Base-by-base conservation (phyloP, 345 rosid genomes). In the Hibiscus syriacus region DNA sequence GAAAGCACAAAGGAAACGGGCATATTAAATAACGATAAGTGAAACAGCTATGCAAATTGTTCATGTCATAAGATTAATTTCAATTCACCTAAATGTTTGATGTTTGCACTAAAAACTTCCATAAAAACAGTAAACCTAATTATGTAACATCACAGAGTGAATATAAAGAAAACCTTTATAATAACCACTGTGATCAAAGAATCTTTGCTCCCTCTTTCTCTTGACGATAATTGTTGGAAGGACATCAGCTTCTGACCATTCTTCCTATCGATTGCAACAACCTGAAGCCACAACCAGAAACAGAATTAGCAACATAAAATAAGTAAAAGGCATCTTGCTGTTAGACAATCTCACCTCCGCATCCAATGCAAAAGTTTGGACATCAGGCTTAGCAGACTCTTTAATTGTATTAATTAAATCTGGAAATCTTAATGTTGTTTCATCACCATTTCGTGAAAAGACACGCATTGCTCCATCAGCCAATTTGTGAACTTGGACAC, bases 371-470 rank as follows among this genome's bases (percentile, higher is more conserved):
- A 90, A 92, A 76, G 96, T 81, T 64, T 5, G 55, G 9, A 85
- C 83, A 36, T 79, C 79, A 73, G 85, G 88, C 70, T 76, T 83
- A 75, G 86, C 79, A 59, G 74, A 81, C 61, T 84, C 83, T 69
- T 79, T 74, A 73, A 90, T 70, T 36, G 81, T 81, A 72, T 76
- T 68, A 67, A 92, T 72, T 65, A 90, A 68, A 85, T 92, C 98
- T 9, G 95, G 96, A 84, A 86, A 92, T 73, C 80, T 82, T 48
- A 83, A 72, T 2, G 98, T 86, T 26, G 98, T 84, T 73, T 92
- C 95, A 34, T 92, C 96, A 60, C 98, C 98, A 72, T 90, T 90
- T 58, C 92, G 85, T 79, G 98, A 90, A 79, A 85, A 92, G 34
- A 90, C 77, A 46, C 78, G 90, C 25, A 90, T 68, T 49, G 79